A percentile compares a stretch with the other conserved stretches of the same genome.
phyloP scores from a whole-genome alignment of 441 rosid genomes.

The Euphorbia celastroides region DNA sequence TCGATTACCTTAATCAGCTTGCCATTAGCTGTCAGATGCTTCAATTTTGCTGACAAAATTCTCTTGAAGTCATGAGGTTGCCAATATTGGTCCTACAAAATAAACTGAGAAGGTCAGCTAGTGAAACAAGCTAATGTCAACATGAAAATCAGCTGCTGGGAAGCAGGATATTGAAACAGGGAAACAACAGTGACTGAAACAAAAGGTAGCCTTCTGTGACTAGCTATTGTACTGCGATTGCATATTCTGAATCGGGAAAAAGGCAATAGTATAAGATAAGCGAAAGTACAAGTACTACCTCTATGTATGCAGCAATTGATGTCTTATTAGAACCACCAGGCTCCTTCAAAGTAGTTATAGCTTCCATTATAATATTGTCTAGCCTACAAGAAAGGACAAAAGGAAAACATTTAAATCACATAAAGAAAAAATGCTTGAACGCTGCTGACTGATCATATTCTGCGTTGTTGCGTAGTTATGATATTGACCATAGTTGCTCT shows the following conservation, averaged over 20 bases:
- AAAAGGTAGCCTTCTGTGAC: not conserved
- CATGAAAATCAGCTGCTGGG: too few relatives aligned
- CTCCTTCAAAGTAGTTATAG: slow-evolving; percentile 74
- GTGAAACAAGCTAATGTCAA: not conserved
- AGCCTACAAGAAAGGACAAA: slow-evolving; percentile 38
- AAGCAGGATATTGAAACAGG: not conserved
- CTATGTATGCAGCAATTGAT: slow-evolving; percentile 71
- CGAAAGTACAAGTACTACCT: slow-evolving; percentile 39
- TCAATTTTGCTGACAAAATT: slow-evolving; percentile 68
- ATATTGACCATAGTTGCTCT: too few relatives aligned
- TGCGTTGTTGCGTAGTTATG: too few relatives aligned
- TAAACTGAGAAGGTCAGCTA: slow-evolving; percentile 6
- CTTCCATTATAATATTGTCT: slow-evolving; percentile 88
- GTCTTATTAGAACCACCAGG: slow-evolving; percentile 88
- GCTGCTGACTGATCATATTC: not conserved
- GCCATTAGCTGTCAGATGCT: slow-evolving; percentile 55
- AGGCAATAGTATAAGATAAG: not conserved
- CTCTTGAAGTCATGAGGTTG: slow-evolving; percentile 81
- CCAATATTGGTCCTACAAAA: slow-evolving; percentile 75
- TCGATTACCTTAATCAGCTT: slow-evolving; percentile 67
- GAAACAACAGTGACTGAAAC: not conserved
- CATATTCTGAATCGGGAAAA: not conserved
- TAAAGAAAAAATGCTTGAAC: not conserved
- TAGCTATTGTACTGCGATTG: not conserved
- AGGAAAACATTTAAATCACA: not conserved